Evolutionary conservation across 208 protist species (phyloP).

Genomic region (Trypanosoma avium): DNA sequence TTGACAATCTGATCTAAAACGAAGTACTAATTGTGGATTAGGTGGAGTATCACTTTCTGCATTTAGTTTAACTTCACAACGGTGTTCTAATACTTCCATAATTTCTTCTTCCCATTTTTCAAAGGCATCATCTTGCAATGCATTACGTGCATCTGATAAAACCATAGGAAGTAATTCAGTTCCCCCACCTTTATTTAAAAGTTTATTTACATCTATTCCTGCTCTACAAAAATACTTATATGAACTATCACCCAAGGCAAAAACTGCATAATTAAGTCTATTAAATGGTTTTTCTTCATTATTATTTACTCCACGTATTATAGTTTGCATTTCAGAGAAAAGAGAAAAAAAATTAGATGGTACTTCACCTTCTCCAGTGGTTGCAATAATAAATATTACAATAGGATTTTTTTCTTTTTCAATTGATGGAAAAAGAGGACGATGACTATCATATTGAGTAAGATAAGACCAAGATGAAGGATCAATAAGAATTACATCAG

Average conservation of each 20-base stretch:
- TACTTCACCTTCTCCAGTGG: slow-evolving; percentile 68
- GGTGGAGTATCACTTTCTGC: slow-evolving; percentile 31
- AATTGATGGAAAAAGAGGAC: slow-evolving; percentile 14
- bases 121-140: slow-evolving; percentile 60
- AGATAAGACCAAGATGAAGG: slow-evolving; percentile 55
- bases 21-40: slow-evolving; percentile 44
- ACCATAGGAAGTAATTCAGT: slow-evolving; percentile 51
- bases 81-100: slow-evolving; percentile 35
- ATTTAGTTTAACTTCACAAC: slow-evolving; percentile 34
- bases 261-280: slow-evolving; percentile 80
- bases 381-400: slow-evolving; percentile 65
- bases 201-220: slow-evolving; percentile 42
- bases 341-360: slow-evolving; percentile 60
- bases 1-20: slow-evolving; percentile 35
- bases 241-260: slow-evolving; percentile 94
- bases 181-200: slow-evolving; percentile 61
- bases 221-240: slow-evolving; percentile 94
- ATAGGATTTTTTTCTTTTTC: background rate
- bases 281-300: slow-evolving; percentile 36
- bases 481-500: slow-evolving; percentile 53
- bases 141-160: slow-evolving; percentile 57
- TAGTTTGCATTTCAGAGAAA: slow-evolving; percentile 47
- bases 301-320: slow-evolving; percentile 9
- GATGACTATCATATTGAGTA: slow-evolving; percentile 22
- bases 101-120: slow-evolving; percentile 73